Percentiles rank a stretch among this genome's conserved stretches.
Conservation (phyloP, 345 rosid species). For the Eucalyptus fibrosa region DNA sequence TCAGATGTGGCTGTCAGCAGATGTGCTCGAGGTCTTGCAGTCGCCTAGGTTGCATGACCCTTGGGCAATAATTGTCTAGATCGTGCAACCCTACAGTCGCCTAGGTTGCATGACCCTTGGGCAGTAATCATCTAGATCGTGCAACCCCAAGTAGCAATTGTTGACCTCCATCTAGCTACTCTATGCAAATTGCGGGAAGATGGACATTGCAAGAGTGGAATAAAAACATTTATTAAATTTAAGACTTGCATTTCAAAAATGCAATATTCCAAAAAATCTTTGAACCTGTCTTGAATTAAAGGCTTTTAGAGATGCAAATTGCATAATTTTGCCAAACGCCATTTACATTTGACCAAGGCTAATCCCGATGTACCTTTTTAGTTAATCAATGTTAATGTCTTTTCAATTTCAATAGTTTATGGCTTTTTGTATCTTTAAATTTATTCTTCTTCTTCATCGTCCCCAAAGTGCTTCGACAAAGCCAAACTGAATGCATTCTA, state of each 20-base stretch:
- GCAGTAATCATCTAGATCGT: not conserved
- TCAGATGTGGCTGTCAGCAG: no score
- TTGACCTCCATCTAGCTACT: not conserved
- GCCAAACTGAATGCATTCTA: not conserved
- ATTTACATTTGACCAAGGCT: not conserved
- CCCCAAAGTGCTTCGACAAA: not conserved
- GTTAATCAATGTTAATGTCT: not conserved
- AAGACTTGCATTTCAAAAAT: not conserved
- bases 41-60: not conserved
- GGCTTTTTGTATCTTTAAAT: not conserved
- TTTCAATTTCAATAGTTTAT: not conserved
- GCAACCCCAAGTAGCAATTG: not conserved
- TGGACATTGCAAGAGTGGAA: not conserved
- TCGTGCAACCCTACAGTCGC: not conserved
- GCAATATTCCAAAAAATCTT: no score
- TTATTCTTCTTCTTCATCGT: not conserved
- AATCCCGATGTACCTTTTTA: not conserved
- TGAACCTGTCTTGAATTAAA: no score
- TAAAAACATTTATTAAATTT: no score
- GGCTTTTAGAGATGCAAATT: not conserved
- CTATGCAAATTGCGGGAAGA: not conserved
- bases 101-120: not conserved
- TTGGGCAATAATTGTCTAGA: not conserved
- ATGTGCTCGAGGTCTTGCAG: rapidly evolving
- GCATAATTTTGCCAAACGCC: not conserved